Percentiles rank a stretch among this genome's conserved stretches.
These are phyloP conservation scores for Candida peoriensis DNA, from an alignment of 805 yeast species.

Conservation along the genomic window DNA sequence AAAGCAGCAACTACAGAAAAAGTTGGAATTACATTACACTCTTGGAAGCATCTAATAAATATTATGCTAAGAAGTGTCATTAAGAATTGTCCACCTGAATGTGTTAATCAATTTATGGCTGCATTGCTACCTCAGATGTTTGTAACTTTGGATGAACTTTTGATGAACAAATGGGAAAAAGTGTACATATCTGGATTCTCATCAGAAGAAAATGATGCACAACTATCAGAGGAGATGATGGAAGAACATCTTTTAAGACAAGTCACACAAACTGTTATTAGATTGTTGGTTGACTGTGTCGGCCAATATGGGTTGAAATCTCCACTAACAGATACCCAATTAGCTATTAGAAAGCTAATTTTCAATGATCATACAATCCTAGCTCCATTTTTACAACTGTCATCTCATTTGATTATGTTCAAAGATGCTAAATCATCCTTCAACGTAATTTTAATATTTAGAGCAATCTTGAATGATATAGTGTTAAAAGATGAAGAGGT, in stretches of 20 bases:
- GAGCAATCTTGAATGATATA: slow-evolving; percentile 67
- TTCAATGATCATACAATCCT: slow-evolving; percentile 59
- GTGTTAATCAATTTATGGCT: slow-evolving; percentile 63
- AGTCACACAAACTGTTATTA: slow-evolving; percentile 84
- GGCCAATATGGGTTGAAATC: slow-evolving; percentile 60
- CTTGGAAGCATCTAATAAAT: slow-evolving; percentile 96
- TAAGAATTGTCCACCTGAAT: slow-evolving; percentile 78
- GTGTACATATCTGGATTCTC: slow-evolving; percentile 42
- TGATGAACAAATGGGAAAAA: slow-evolving; percentile 71
- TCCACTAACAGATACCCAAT: slow-evolving; percentile 50
- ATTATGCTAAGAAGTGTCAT: slow-evolving; percentile 82
- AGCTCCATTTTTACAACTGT: slow-evolving; percentile 70
- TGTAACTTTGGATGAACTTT: slow-evolving; percentile 63
- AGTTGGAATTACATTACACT: slow-evolving; percentile 88
- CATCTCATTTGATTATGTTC: slow-evolving; percentile 72
- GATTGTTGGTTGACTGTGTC: slow-evolving; percentile 80
- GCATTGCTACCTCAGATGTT: slow-evolving; percentile 77
- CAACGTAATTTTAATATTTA: slow-evolving; percentile 77
- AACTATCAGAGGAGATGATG: slow-evolving; percentile 95
- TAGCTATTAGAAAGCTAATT: slow-evolving; percentile 61
- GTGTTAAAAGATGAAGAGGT: slow-evolving; percentile 68
- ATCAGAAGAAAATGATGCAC: slow-evolving; percentile 55
- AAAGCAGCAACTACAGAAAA: slow-evolving; percentile 66
- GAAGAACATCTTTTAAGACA: slow-evolving; percentile 93
- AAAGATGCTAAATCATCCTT: slow-evolving; percentile 91